Evolutionary conservation across 441 rosid genomes (phyloP), one percentile per base, ranked within the genome.

Genomic region (Bocquillonia castaneifolia): DNA sequence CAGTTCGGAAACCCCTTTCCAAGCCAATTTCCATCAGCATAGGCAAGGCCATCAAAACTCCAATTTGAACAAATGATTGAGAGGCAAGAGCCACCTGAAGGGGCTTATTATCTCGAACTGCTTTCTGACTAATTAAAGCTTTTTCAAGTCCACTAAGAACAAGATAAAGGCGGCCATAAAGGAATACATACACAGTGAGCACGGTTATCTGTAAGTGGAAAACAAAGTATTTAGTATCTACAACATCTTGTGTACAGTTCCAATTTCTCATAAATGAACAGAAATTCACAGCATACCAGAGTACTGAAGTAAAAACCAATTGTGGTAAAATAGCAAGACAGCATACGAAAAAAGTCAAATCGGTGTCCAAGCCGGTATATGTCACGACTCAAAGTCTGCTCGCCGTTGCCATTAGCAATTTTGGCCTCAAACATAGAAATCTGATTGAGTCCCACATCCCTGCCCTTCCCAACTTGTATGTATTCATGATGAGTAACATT

Each of bases 381-480:
- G 72, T 96, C 98, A 34, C 99, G 89, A 74, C 98, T 96, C 75
- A 91, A 61, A 57, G 99, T 93, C 80, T 96, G 99, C 77, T 96
- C 99, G 65, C 99, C 99, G 74, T 96, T 96, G 39, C 98, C 98
- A 66, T 93, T 96, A 44, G 98, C 99, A 74, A 96, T 89, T 76
- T 96, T 96, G 65, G 99, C 99, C 85, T 96, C 98, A 69, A 96
- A 96, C 97, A 93, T 88, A 25, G 99, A 96, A 68, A 96, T 96
- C 77, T 96, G 99, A 75, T 96, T 96, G 54, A 96, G 89, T 29
- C 98, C 98, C 75, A 93, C 99, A 80, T 96, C 99, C 78, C 99
- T 91, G 39, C 98, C 99, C 82, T 96, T 96, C 54, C 99, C 99
- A 44, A 96, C 99, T 86, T 96, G 99, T 78, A 91, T 93, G 82